These are phyloP conservation scores for Ophiostoma ips DNA, from an alignment of 2,329 filamentous ascomycete genomes.

Conservation along the genomic window DNA sequence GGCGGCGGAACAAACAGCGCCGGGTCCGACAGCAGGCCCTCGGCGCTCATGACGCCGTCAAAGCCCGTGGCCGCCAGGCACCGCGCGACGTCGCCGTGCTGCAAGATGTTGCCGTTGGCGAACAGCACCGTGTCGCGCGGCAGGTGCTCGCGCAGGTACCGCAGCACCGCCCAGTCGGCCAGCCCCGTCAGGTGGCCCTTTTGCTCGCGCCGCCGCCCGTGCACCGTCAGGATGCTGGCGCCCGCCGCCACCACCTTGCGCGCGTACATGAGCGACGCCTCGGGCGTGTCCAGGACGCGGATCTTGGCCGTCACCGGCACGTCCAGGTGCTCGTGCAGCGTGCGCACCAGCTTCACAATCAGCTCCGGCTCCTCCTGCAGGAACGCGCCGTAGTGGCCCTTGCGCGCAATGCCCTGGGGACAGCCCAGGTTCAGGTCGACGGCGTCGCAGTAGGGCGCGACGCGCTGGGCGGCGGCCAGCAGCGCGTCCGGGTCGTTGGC, in stretches of 20 bases:
- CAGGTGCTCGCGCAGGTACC: constrained; percentile 68
- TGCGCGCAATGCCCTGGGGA: constrained; percentile 85
- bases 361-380: constrained; percentile 83
- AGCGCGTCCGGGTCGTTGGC: constrained; percentile 73
- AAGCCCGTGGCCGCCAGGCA: constrained; percentile 76
- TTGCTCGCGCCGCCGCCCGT: constrained; percentile 77
- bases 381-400: constrained; percentile 86
- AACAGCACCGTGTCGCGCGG: constrained; percentile 85
- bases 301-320: constrained; percentile 94
- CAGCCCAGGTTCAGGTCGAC: constrained; percentile 93
- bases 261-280: constrained; percentile 80
- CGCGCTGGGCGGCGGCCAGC: constrained; percentile 62
- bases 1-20: constrained; percentile 66
- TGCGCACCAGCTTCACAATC: constrained; percentile 70
- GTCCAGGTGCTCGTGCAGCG: constrained; percentile 61
- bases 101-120: constrained; percentile 88
- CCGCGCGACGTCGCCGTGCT: constrained; percentile 58
- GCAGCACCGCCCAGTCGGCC: constrained; percentile 80
- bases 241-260: constrained; percentile 75
- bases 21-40: constrained; percentile 88
- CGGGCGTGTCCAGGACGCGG: constrained; percentile 70
- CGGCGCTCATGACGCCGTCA: constrained; percentile 90
- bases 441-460: constrained; percentile 81
- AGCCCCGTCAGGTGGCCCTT: constrained; percentile 92
- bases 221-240: constrained; percentile 85